phyloP scores from a whole-genome alignment of 352 stramenopile genomes.

The Peronospora farinosa region DNA sequence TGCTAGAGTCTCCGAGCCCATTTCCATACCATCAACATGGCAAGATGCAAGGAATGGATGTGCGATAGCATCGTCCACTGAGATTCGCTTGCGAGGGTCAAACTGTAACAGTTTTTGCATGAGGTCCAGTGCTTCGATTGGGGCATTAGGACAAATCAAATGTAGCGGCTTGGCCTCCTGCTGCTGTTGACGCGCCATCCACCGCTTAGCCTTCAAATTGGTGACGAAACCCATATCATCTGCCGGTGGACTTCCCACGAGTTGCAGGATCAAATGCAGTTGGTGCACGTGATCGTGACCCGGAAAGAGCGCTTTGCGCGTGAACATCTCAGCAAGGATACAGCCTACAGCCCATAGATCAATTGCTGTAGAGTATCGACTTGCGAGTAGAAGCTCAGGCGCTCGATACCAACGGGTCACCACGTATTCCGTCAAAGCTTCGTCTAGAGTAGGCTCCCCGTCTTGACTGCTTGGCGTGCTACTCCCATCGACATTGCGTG shows the following conservation, averaged over 20 bases:
- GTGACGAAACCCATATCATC: slow-evolving; percentile 77
- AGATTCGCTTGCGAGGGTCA: slow-evolving; percentile 75
- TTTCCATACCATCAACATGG: slow-evolving; percentile 43
- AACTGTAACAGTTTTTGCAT: slow-evolving; percentile 85
- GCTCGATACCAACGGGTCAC: slow-evolving; percentile 93
- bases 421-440: slow-evolving; percentile 87
- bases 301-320: slow-evolving; percentile 68
- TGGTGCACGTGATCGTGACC: slow-evolving; percentile 84
- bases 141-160: slow-evolving; percentile 50
- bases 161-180: slow-evolving; percentile 46
- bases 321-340: slow-evolving; percentile 98
- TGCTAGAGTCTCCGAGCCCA: slow-evolving; percentile 32
- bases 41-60: slow-evolving; percentile 75
- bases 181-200: slow-evolving; percentile 69
- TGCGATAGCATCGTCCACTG: slow-evolving; percentile 63
- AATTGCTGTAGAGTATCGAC: slow-evolving; percentile 92
- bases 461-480: slow-evolving; percentile 32
- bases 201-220: slow-evolving; percentile 77
- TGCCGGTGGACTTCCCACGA: slow-evolving; percentile 54
- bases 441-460: slow-evolving; percentile 33
- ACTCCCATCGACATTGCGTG: slow-evolving; percentile 20
- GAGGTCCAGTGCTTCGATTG: slow-evolving; percentile 69
- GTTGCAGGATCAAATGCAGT: slow-evolving; percentile 84
- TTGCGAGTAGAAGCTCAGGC: slow-evolving; percentile 90
- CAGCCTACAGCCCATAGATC: slow-evolving; percentile 96